Percentiles rank a stretch among this genome's conserved stretches.
phyloP scores from a whole-genome alignment of 352 stramenopile genomes.

The Lagenidium sp. region DNA sequence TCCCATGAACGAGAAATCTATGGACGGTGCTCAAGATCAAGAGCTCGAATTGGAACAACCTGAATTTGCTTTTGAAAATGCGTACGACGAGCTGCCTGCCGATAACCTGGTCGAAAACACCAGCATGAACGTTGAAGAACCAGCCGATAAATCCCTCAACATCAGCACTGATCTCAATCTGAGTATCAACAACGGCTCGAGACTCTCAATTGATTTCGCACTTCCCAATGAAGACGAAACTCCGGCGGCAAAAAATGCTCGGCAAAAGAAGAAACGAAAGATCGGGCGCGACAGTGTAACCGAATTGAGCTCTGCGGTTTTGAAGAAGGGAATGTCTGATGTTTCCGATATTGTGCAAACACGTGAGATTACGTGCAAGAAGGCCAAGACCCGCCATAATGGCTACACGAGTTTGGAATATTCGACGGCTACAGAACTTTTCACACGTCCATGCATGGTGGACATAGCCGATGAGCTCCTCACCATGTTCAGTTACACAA shows the following conservation, averaged over 20 bases:
- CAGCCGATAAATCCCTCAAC: conserved; percentile 37
- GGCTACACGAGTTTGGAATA: conserved; percentile 12
- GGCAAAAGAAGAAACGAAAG: conserved; percentile 76
- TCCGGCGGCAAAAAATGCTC: conserved; percentile 7
- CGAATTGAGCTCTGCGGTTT: conserved; percentile 58
- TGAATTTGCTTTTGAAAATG: conserved; percentile 50
- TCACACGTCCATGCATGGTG: conserved; percentile 39
- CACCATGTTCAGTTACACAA: conserved; percentile 71
- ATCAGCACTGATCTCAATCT: conserved; percentile 63
- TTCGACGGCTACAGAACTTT: conserved; percentile 29
- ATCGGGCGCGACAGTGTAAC: conserved; percentile 73
- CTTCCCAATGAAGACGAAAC: conserved; percentile 34
- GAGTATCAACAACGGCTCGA: conserved; percentile 52
- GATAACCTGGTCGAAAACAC: conserved; percentile 36
- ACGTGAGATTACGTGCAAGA: conserved; percentile 31
- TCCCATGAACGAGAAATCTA: conserved; percentile 35
- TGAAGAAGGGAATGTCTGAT: conserved; percentile 76
- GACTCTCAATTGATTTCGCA: conserved; percentile 57
- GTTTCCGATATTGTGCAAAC: conserved; percentile 63
- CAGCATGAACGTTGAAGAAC: conserved; percentile 21
- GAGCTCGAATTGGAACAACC: conserved; percentile 24
- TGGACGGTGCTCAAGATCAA: conserved; percentile 23
- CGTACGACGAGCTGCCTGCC: conserved; percentile 37
- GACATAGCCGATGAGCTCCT: conserved; percentile 57
- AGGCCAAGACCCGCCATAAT: conserved; percentile 15